These are phyloP conservation scores for Suillus decipiens DNA, from an alignment of 768 basidiomycete species.

Conservation along the genomic window DNA sequence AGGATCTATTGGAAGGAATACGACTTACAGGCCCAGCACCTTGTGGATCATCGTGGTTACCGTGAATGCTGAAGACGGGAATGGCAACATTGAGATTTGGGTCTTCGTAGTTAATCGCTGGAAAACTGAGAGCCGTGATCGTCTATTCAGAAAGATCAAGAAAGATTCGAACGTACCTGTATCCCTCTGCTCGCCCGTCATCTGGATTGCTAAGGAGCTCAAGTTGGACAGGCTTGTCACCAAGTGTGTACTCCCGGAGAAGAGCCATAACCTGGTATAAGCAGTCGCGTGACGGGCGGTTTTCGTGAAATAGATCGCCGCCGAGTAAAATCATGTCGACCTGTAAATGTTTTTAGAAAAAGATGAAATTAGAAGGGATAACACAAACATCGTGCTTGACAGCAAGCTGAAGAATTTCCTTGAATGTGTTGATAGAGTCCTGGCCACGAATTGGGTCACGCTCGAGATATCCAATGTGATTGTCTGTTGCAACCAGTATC, in stretches of 20 bases:
- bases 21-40: slow-evolving; percentile 82
- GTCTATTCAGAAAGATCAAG: neutral
- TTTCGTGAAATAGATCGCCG: slow-evolving; percentile 98
- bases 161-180: slow-evolving; percentile 56
- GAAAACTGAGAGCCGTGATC: slow-evolving; percentile 61
- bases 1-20: neutral
- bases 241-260: slow-evolving; percentile 86
- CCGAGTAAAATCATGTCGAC: slow-evolving; percentile 95
- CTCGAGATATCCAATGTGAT: slow-evolving; percentile 94
- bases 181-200: slow-evolving; percentile 85
- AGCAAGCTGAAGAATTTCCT: slow-evolving; percentile 89
- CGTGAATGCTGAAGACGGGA: slow-evolving; percentile 99
- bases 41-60: slow-evolving; percentile 99
- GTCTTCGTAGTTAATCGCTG: slow-evolving; percentile 96
- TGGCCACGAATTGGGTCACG: slow-evolving; percentile 92
- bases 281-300: slow-evolving; percentile 88
- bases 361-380: slow-evolving; percentile 1
- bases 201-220: slow-evolving; percentile 92
- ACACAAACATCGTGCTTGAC: slow-evolving; percentile 78
- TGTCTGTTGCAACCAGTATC: slow-evolving; percentile 93
- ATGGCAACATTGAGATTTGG: slow-evolving; percentile 92
- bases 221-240: slow-evolving; percentile 85
- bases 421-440: slow-evolving; percentile 94
- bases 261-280: slow-evolving; percentile 88
- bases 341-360: slow-evolving; percentile 38